Percentiles rank a stretch among this genome's conserved stretches.
Conservation (phyloP, 345 rosid genomes). For the Sonneratia alba region DNA sequence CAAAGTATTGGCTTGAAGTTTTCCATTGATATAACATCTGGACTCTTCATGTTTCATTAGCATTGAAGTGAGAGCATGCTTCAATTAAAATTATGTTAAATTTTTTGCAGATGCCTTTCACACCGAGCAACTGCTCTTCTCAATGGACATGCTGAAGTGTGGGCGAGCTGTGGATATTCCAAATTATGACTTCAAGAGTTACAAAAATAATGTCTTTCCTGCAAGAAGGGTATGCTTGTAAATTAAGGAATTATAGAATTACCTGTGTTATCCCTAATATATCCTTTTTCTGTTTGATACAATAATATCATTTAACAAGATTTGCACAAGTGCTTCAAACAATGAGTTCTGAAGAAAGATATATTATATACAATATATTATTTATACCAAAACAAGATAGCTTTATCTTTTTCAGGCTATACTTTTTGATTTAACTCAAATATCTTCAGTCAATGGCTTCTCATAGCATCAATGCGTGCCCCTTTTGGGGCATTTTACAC, state of each 20-base stretch:
- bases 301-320: no score
- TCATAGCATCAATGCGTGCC: no score
- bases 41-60: neutral
- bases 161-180: slow-evolving; percentile 91
- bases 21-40: neutral
- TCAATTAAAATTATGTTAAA: slow-evolving; percentile 13
- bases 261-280: no score
- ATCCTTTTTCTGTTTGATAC: no score
- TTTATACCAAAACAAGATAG: no score
- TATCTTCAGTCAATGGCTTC: no score
- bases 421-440: no score
- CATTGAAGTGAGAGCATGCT: neutral
- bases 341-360: no score
- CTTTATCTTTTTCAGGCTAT: no score
- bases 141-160: slow-evolving; percentile 82
- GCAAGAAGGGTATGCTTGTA: slow-evolving; percentile 54
- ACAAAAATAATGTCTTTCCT: slow-evolving; percentile 46
- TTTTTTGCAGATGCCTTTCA: slow-evolving; percentile 77
- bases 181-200: slow-evolving; percentile 86
- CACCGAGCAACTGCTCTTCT: slow-evolving; percentile 58
- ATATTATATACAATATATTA: no score
- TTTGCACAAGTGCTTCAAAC: slow-evolving; percentile 15
- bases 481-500: no score
- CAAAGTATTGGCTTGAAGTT: neutral
- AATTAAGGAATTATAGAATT: neutral